Base-by-base conservation (phyloP, 352 stramenopile species). In the Phytophthora sansomeana region DNA sequence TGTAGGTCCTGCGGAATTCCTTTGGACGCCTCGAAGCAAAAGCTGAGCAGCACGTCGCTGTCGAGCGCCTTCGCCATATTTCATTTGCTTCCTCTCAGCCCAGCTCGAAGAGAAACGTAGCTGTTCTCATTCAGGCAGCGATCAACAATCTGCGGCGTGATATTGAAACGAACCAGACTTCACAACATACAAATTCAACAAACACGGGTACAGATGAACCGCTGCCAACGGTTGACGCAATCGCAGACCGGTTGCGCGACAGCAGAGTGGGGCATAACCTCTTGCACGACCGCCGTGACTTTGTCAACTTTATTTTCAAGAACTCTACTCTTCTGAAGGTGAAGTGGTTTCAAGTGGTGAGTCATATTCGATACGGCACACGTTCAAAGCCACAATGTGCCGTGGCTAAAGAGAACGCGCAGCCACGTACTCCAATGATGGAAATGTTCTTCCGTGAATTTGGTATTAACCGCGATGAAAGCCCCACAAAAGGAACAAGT, bases 301-400 rank as follows among this genome's bases (percentile, higher is more conserved):
- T 90, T 30, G 83, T 90, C 6, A 60, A 91, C 43, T 91, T 91
- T 42, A 77, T 82, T 16, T 90, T 90, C 30, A 60, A 62, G 9
- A 91, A 91, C 41, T 78, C 78, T 1, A 65, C 60, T 0, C 5
- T 90, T 35, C 56, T 91, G 13, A 66, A 63, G 5, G 51, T 68
- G 0, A 80, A 80, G 10, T 91, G 83, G 83, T 65, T 87, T 0
- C 61, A 87, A 58, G 78, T 84, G 3, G 58, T 91, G 14, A 81
- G 79, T 19, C 52, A 72, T 6, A 54, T 91, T 21, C 75, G 79
- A 1, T 74, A 80, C 19, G 81, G 78, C 17, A 71, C 49, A 42
- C 26, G 16, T 10, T 56, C 30, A n/a, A 50, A 21, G 7, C 58
- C 52, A 16, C 13, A 10, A 5, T 29, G 17, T n/a, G 8, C 26